phyloP scores from a whole-genome alignment of 345 rosid species.

The Geranium rotundifolium region DNA sequence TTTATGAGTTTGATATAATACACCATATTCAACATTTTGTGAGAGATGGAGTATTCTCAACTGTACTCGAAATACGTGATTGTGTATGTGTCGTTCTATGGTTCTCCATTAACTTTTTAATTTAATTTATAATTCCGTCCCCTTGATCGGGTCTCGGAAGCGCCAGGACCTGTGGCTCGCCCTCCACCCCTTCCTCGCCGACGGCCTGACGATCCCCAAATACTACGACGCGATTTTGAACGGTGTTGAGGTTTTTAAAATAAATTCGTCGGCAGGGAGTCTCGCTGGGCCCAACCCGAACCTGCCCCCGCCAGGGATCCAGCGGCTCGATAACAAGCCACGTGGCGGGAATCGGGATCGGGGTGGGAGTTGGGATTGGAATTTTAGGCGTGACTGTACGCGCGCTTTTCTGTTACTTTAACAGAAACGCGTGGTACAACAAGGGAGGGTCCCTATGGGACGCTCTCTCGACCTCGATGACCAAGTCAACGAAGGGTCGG shows the following conservation, averaged over 20 bases:
- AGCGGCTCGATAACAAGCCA: too few species aligned
- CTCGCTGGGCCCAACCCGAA: conserved; percentile 29
- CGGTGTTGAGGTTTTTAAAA: conserved; percentile 37
- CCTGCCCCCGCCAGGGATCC: background rate
- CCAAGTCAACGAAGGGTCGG: conserved; percentile 17
- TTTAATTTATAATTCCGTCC: too few species aligned
- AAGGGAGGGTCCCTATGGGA: background rate
- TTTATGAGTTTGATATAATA: too few species aligned
- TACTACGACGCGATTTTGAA: conserved; percentile 24
- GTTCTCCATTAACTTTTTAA: too few species aligned
- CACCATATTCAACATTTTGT: too few species aligned
- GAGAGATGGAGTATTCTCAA: too few species aligned
- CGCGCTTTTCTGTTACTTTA: conserved; percentile 2
- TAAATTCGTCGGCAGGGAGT: conserved; percentile 7
- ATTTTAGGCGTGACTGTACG: background rate
- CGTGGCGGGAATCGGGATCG: background rate
- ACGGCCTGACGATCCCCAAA: background rate
- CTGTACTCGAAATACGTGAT: too few species aligned
- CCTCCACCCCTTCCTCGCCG: conserved; percentile 12
- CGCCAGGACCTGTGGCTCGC: conserved; percentile 13
- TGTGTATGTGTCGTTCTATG: too few species aligned
- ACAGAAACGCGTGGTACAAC: background rate
- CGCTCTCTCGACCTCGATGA: conserved; percentile 9
- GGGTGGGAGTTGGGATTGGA: background rate
- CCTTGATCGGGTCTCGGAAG: conserved; percentile 1